phyloP scores from a whole-genome alignment of 331 rosid genomes.

The Telfairia occidentalis region DNA sequence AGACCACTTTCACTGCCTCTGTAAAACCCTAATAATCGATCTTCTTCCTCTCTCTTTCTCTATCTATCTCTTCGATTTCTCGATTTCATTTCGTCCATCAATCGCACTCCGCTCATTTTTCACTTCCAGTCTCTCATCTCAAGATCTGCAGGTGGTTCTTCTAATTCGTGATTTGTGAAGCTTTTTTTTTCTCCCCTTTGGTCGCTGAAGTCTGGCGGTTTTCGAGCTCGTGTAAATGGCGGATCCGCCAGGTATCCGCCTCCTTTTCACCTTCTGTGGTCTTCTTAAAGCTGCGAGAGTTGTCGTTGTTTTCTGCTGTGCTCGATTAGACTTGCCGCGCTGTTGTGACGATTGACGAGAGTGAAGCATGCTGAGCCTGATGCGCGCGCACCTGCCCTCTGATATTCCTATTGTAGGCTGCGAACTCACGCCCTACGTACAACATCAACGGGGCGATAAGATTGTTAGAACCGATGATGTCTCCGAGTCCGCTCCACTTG shows the following conservation, averaged over 20 bases:
- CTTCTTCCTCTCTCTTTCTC: background rate
- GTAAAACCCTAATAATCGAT: slow-evolving; percentile 79
- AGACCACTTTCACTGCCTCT: slow-evolving; percentile 30
- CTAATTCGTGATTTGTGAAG: background rate
- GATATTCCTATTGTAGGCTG: slow-evolving; percentile 99
- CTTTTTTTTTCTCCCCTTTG: background rate
- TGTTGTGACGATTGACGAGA: slow-evolving; percentile 27
- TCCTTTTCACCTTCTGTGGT: slow-evolving; percentile 16
- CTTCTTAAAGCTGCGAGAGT: slow-evolving; percentile 17
- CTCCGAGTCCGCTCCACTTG: slow-evolving; percentile 58
- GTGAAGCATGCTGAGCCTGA: slow-evolving; percentile 96
- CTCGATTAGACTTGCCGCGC: slow-evolving; percentile 29
- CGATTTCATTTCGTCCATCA: slow-evolving; percentile 27
- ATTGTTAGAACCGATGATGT: slow-evolving; percentile 60
- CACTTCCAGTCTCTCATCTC: background rate
- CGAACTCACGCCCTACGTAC: slow-evolving; percentile 97
- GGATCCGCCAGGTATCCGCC: slow-evolving; percentile 87
- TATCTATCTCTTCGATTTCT: slow-evolving; percentile 15
- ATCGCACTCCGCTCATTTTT: slow-evolving; percentile 20
- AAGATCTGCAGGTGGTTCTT: slow-evolving; percentile 23
- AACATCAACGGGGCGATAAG: slow-evolving; percentile 78
- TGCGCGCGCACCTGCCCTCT: slow-evolving; percentile 94
- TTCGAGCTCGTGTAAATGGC: slow-evolving; percentile 55
- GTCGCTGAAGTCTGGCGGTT: slow-evolving; percentile 68
- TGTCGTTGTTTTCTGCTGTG: background rate